Percentiles rank a stretch among this genome's conserved stretches.
Conservation (phyloP, 108 stramenopile species). For the Phaeodactylum tricornutum region DNA sequence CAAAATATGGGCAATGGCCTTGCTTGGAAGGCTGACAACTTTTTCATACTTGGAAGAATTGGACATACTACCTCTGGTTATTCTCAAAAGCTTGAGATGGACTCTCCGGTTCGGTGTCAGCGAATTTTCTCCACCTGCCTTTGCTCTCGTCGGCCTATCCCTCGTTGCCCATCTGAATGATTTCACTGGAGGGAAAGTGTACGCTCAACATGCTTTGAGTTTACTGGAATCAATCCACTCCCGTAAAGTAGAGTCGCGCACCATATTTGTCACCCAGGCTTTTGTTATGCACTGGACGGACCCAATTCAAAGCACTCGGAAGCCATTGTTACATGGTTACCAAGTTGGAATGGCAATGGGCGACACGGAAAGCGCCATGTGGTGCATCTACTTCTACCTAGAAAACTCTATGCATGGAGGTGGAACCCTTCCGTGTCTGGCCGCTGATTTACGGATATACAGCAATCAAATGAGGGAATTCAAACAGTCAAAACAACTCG, state of each 20-base stretch:
- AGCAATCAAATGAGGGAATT: conserved; percentile 5
- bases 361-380: no score
- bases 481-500: not conserved
- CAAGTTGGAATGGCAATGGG: no score
- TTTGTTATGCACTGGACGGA: no score
- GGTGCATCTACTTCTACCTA: no score
- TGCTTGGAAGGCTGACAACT: not conserved
- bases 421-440: not conserved
- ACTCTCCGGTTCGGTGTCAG: not conserved
- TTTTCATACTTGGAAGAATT: not conserved
- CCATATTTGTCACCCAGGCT: not conserved
- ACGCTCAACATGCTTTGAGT: not conserved
- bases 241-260: not conserved
- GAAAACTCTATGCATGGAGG: no score
- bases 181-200: not conserved
- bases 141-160: not conserved
- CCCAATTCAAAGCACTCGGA: no score
- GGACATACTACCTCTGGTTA: not conserved
- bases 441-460: not conserved
- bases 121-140: conserved; percentile 5
- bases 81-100: not conserved
- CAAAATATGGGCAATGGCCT: not conserved
- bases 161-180: not conserved
- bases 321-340: no score
- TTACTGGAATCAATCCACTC: not conserved